Base-by-base conservation (phyloP, 768 basidiomycete genomes). In the Pleurotus eryngii region DNA sequence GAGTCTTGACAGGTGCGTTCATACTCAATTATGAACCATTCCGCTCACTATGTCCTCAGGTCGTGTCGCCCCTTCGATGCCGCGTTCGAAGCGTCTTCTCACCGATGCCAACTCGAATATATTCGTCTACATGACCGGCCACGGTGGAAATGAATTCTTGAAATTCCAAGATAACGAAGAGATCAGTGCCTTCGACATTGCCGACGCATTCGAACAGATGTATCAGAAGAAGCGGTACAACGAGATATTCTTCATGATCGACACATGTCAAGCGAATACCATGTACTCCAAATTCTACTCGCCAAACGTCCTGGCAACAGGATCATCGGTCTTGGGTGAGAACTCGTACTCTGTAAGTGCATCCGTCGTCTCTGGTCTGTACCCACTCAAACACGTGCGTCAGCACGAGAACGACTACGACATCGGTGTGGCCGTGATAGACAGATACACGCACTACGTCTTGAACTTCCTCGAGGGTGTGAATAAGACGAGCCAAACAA, bases 141-240 rank as follows among this genome's bases (percentile, higher is more conserved):
- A 98, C 64, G 97, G 97, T 11, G 97, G 97, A 0, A 90, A 96
- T 65, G 97, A 97, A 70, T 99, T 98, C 69, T 83, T 99, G 67
- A 98, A 99, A 70, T 98, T 99, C 70, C 97, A 99, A 68, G 97
- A 99, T 68, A 95, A 91, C 68, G 97, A 98, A 71, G 97, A 99
- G 70, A 93, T 98, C 64, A 93, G 90, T 58, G 94, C 96, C 0
- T 93, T 90, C 57, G 97, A 98, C 68, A 83, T 98, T n/a, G 96
- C 96, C 0, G 96, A 98, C 68, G 95, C 97, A 1, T 90, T 98
- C 59, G 94, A 94, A 70, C 95, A 98, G 72, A 99, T 99, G 96
- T 95, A 89, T 78, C 90, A 95, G 69, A 98, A 98, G 80, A 89
- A 89, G 68, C 77, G 95, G 95, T 99, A 98, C 75, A 95, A 98